Conservation (phyloP, 179 eudicot species). For the Amaranthus tricolor region DNA sequence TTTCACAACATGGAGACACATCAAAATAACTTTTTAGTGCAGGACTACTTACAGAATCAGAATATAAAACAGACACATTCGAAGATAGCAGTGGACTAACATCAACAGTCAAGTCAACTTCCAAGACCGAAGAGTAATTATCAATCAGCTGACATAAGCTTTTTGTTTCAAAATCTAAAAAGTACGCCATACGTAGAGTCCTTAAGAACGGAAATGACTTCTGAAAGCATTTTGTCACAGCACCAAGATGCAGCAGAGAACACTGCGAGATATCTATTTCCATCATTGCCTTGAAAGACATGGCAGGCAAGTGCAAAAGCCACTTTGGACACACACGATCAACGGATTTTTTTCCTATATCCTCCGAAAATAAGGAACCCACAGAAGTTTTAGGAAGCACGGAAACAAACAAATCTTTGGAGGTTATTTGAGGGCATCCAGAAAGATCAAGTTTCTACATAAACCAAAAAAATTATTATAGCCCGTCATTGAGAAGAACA, state of each 20-base stretch:
- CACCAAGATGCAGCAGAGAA: constrained; percentile 50
- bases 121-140: constrained; percentile 46
- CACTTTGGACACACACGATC: constrained; percentile 27
- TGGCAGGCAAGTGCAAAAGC: constrained; percentile 27
- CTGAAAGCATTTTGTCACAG: constrained; percentile 47
- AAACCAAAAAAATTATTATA: constrained; percentile 6
- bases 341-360: constrained; percentile 18
- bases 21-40: constrained; percentile 22
- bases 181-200: constrained; percentile 56
- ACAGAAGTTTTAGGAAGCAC: constrained; percentile 41
- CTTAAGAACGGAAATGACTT: constrained; percentile 69
- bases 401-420: constrained; percentile 45
- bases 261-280: constrained; percentile 83
- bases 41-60: constrained; percentile 28
- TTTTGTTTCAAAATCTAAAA: constrained; percentile 43
- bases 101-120: constrained; percentile 72
- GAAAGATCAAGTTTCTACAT: constrained; percentile 85
- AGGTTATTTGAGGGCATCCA: constrained; percentile 71
- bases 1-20: constrained; percentile 21
- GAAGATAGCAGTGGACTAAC: constrained; percentile 58
- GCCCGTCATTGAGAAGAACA: not conserved
- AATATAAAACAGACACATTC: constrained; percentile 46
- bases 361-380: constrained; percentile 32
- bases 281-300: constrained; percentile 53
- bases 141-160: constrained; percentile 43